Evolutionary conservation across 768 basidiomycete genomes (phyloP), one percentile per base, ranked within the genome.

Genomic region (Fistulinella prunicolor): DNA sequence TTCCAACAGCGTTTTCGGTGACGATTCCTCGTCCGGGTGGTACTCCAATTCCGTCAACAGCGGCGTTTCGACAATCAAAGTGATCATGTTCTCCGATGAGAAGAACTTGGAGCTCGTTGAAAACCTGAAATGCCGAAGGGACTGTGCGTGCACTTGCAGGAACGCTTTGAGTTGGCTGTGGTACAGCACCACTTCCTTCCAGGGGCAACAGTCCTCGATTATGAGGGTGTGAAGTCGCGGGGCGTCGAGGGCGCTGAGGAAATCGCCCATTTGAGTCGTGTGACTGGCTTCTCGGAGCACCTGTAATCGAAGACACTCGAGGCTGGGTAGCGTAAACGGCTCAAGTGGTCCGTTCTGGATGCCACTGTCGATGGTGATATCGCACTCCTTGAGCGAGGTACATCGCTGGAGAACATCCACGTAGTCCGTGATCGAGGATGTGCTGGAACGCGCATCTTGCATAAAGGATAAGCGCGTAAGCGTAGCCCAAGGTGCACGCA

Each of bases 401-500:
- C 62, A 63, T 13, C 63, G 57, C 41, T 6, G 48, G 14, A 63
- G 52, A 16, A 63, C 26, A 6, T 37, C 14, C 13, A 48, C 45
- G 14, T 65, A 63, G 24, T 57, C 57, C 2, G 50, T 50, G 47
- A 65, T 44, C 0, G 62, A 54, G 8, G 57, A 44, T 28, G 49
- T 39, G 34, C 57, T 62, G 16, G 57, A 43, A 29, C 46, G 49
- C n/a, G 52, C 51, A 23, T 62, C 50, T n/a, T 54, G 54, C 59
- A 65, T 65, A 36, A 63, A 62, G 2, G 42, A 51, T 39, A 65
- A 28, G 1, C 46, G 51, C 24, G 63, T 57, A 40, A 63, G 51
- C 34, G 30, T 44, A 6, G 49, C 43, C 62, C 62, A 65, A 0
- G 47, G 36, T 3, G 30, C 52, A 4, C 38, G 44, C 6, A 65